Percentiles rank a stretch among this genome's conserved stretches.
phyloP scores from a whole-genome alignment of 1,284 basidiomycete species.

The Tetrapyrgos nigripes region DNA sequence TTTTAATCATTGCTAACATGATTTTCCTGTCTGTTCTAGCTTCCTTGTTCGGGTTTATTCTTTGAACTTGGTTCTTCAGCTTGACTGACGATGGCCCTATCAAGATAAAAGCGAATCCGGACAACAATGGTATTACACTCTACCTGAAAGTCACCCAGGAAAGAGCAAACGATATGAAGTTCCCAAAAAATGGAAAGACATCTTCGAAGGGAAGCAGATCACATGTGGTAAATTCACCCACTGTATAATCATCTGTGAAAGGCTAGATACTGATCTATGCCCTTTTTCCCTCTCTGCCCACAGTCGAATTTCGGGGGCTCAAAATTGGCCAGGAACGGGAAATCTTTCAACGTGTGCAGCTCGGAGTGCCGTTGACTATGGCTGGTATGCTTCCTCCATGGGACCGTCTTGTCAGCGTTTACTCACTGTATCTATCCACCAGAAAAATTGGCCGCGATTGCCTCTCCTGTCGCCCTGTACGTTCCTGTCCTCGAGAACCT shows the following conservation, averaged over 20 bases:
- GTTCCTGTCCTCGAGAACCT: constrained; percentile 19
- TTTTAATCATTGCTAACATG: neutral
- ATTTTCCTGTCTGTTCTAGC: constrained; percentile 28
- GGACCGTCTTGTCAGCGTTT: neutral
- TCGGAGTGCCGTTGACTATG: constrained; percentile 73
- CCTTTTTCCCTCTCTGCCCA: neutral
- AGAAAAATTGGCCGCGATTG: constrained; percentile 78
- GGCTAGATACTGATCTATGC: neutral
- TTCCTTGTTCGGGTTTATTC: constrained; percentile 38
- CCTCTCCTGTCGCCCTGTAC: constrained; percentile 64
- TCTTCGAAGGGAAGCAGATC: constrained; percentile 60
- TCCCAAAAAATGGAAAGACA: constrained; percentile 52
- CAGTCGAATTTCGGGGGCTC: constrained; percentile 41
- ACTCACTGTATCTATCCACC: constrained; percentile 12
- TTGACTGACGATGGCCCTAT: constrained; percentile 6
- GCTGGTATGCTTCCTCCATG: constrained; percentile 50
- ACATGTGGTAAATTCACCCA: constrained; percentile 57
- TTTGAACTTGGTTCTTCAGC: neutral
- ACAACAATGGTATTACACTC: constrained; percentile 65
- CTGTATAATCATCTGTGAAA: neutral
- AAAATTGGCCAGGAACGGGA: constrained; percentile 56
- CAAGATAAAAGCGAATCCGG: constrained; percentile 41
- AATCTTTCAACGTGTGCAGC: constrained; percentile 79
- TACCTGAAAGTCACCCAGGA: constrained; percentile 42
- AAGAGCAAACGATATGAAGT: constrained; percentile 44